Evolutionary conservation across 345 rosid genomes (phyloP).

Genomic region (Eucalyptus curtisii): DNA sequence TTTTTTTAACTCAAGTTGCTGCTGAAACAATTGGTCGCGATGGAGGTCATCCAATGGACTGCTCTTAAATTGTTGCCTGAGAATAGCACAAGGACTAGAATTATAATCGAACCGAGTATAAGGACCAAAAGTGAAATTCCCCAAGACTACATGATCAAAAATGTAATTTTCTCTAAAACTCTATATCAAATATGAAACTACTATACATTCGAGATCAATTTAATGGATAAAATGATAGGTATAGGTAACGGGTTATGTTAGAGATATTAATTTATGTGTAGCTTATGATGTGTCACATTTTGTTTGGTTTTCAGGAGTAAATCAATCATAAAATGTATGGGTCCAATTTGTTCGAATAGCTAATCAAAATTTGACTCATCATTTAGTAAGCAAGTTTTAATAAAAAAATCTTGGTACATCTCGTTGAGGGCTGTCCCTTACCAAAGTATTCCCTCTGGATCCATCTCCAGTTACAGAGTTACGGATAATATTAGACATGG

Average conservation of each 20-base stretch:
- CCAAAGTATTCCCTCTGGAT: neutral
- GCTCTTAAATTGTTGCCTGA: neutral
- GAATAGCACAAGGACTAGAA: neutral
- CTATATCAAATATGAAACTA: neutral
- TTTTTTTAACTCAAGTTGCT: constrained; percentile 20
- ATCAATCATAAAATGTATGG: neutral
- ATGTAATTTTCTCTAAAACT: neutral
- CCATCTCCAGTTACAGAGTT: neutral
- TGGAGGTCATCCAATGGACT: constrained; percentile 90
- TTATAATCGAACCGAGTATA: neutral
- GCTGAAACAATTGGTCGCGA: constrained; percentile 60
- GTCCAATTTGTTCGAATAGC: neutral
- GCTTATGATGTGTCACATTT: neutral
- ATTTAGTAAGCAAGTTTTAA: neutral
- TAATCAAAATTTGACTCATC: neutral
- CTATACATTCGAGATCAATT: neutral
- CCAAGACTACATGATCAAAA: neutral
- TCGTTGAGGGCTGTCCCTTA: neutral
- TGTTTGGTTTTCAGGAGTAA: neutral
- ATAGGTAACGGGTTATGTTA: neutral
- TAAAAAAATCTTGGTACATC: too few species aligned
- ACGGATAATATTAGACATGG: neutral
- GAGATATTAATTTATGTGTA: neutral
- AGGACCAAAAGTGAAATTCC: neutral
- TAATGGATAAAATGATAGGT: neutral